A percentile compares a stretch with the other conserved stretches of the same genome.
Conservation (phyloP, 2,329 filamentous ascomycete genomes). For the Claviceps maximensis region DNA sequence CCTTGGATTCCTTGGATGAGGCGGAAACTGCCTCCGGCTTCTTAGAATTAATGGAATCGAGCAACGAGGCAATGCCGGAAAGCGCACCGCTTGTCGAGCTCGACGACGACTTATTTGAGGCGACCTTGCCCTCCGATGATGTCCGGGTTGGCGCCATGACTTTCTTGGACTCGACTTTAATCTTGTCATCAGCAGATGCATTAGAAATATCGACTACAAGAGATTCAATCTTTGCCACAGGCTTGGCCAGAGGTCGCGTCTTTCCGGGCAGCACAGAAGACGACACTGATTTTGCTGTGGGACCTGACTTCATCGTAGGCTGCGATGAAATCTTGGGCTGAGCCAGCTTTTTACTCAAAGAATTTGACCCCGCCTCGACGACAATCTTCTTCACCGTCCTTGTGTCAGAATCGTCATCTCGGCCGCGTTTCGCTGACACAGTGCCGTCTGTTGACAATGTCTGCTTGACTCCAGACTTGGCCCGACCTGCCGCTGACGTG, state of each 20-base stretch:
- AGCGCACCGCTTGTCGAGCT: constrained; percentile 16
- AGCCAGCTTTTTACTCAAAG: constrained; percentile 27
- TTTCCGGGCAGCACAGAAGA: constrained; percentile 35
- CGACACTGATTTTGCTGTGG: constrained; percentile 17
- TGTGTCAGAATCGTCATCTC: constrained; percentile 28
- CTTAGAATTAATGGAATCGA: constrained; percentile 35
- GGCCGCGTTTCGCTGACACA: constrained; percentile 21
- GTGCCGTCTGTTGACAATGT: constrained; percentile 12
- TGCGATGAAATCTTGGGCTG: constrained; percentile 21
- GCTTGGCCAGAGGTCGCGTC: constrained; percentile 29
- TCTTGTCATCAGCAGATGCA: constrained; percentile 18
- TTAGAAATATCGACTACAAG: constrained; percentile 14
- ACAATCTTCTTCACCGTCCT: constrained; percentile 30
- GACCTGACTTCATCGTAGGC: constrained; percentile 15
- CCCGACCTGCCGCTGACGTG: constrained; percentile 25
- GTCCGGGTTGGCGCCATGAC: constrained; percentile 9
- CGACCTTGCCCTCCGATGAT: constrained; percentile 16
- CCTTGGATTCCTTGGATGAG: constrained; percentile 37
- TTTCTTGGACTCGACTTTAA: constrained; percentile 18
- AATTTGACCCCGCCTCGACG: constrained; percentile 24
- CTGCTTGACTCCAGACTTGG: constrained; percentile 20
- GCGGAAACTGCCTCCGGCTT: constrained; percentile 26
- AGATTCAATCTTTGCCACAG: constrained; percentile 23
- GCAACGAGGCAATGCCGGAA: constrained; percentile 40
- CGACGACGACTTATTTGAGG: constrained; percentile 5